Evolutionary conservation across 352 stramenopile species (phyloP), one percentile per base, ranked within the genome.

Genomic region (Elongisporangium prolatum): DNA sequence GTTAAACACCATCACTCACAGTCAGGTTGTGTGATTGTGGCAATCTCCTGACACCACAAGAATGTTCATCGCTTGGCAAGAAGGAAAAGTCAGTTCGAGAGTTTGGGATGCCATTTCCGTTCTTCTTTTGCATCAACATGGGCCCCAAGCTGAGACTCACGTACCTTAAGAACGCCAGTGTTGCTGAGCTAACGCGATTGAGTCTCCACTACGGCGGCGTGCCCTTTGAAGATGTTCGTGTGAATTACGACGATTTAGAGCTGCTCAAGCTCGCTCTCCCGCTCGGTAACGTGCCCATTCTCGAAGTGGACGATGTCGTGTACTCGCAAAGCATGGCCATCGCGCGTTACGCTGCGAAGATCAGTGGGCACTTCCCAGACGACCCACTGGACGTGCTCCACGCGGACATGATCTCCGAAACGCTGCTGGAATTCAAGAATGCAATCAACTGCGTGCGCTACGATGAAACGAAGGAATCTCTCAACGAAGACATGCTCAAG

Each of bases 291-390:
- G 5, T 86, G 14, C 77, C 79, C 2, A 54, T 76, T 11, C 49
- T 91, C 14, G 69, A 80, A 51, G 72, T 91, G 9, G 66, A 86
- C 40, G 76, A 74, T 4, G 64, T 70, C 3, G 61, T 52, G 16
- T 84, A 74, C 28, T 52, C 74, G 11, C 78, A 89, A 56, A 87
- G 70, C 48, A 83, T 86, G 58, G 71, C 75, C 17, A 84, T 88
- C 56, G 68, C 67, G 8, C 68, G 71, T 9, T 91, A 87, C 55
- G 77, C 77, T 6, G 75, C 75, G 20, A 77, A 68, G 44, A 34
- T 24, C 47, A 18, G 53, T 16, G 40, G 28, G 17, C 11, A 22
- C 3, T 7, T 11, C 10, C 18, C 18, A 11, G 21, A 17, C 7
- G 18, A 57, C 25, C 37, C 13, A 47, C 47, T 57, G 6, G 24